Conservation (phyloP, 2,329 filamentous ascomycete genomes). For the Apiospora phragmitis region DNA sequence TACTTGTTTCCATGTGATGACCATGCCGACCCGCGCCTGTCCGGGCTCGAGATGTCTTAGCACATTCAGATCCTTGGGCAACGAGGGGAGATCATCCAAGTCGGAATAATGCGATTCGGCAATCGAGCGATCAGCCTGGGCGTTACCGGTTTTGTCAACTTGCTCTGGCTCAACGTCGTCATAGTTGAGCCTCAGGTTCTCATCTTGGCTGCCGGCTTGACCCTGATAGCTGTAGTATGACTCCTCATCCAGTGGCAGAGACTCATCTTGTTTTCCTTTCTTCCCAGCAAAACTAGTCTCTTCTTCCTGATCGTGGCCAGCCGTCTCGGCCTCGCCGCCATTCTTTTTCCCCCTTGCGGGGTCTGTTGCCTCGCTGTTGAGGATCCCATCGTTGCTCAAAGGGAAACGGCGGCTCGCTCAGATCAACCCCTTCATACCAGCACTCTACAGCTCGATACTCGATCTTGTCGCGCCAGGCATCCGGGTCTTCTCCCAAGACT, state of each 20-base stretch:
- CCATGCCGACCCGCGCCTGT: constrained; percentile 57
- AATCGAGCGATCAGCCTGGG: constrained; percentile 16
- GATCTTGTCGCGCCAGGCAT: constrained; percentile 75
- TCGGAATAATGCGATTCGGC: constrained; percentile 47
- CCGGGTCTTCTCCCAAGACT: constrained; percentile 46
- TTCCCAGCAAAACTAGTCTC: constrained; percentile 38
- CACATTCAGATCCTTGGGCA: constrained; percentile 57
- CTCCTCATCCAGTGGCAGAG: constrained; percentile 35
- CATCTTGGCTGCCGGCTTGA: constrained; percentile 17
- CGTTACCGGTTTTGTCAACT: constrained; percentile 29
- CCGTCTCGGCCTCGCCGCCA: constrained; percentile 51
- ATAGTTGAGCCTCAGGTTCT: constrained; percentile 42
- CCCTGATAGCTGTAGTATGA: constrained; percentile 38
- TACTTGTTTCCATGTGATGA: constrained; percentile 64
- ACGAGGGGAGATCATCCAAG: constrained; percentile 61
- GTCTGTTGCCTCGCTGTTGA: constrained; percentile 58
- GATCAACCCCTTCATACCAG: constrained; percentile 63
- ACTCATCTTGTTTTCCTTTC: constrained; percentile 50
- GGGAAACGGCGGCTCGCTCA: constrained; percentile 82
- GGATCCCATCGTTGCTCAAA: constrained; percentile 89
- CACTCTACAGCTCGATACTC: constrained; percentile 82
- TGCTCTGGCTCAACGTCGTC: constrained; percentile 34
- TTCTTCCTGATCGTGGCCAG: constrained; percentile 41
- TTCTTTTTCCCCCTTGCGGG: constrained; percentile 41
- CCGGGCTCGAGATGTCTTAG: constrained; percentile 52